Evolutionary conservation across 2,329 filamentous ascomycete genomes (phyloP), one percentile per base, ranked within the genome.

Genomic region (Thelonectria blattea): DNA sequence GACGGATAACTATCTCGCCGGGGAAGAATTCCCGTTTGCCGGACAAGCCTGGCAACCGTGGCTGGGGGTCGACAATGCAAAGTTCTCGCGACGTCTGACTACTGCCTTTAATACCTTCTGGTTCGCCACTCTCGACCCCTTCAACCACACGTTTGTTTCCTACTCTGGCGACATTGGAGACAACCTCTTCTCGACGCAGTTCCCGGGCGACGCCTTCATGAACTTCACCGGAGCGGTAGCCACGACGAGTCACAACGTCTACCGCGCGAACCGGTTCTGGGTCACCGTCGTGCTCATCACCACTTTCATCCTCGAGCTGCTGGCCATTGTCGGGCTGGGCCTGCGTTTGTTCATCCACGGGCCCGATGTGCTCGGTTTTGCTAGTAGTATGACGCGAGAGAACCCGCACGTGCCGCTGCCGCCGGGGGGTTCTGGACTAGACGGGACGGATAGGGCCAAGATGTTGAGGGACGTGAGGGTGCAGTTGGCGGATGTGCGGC

Each of bases 391-490:
- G n/a, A 51, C 45, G 3, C 37, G 51, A 15, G 51, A 55, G 10
- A 54, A 61, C n/a, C 20, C 15, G 3, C 11, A 53, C n/a, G 34
- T 56, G 1, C 27, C 18, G 10, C 22, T 52, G 2, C 18, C 27
- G 5, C 15, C 18, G 1, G 52, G 47, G 17, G 57, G 47, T 3
- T 52, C 52, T 14, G 14, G 17, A 2, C 27, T 56, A 12, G 41
- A 52, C 45, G 58, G 52, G 2, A 50, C 45, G 1, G 53, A 57
- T 3, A 57, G 58, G 32, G 49, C 54, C 14, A 54, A 52, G 10
- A 17, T 30, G 9, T 14, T 58, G 15, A 5, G 50, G 10, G 9
- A 61, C 12, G n/a, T 61, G 5, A 37, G 54, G 17, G 11, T 54
- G 3, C 15, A 52, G 15, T 49, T 61, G 14, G 32, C 49, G 2